Percentiles rank a stretch among this genome's conserved stretches.
Conservation (phyloP, 345 rosid species). For the Orychophragmus violaceus region DNA sequence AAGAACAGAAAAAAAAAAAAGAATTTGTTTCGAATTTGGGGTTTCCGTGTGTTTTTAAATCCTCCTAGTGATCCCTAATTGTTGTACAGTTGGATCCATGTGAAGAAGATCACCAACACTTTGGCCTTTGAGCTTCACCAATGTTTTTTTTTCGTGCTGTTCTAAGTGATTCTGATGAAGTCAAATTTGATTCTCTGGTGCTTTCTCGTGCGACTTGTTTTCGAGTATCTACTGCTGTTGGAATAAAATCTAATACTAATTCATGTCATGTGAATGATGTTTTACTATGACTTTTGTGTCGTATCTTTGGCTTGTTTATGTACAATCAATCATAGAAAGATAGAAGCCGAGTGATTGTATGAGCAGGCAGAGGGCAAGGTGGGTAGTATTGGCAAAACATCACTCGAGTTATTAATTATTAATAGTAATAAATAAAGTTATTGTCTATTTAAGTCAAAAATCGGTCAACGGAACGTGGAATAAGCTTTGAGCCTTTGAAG, state of each 20-base stretch:
- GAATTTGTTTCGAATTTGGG: not conserved
- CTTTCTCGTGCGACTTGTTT: too few species aligned
- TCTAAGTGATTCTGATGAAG: not conserved
- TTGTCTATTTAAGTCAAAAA: too few species aligned
- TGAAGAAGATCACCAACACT: conserved; percentile 13
- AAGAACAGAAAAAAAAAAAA: not conserved
- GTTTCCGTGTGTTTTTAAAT: conserved; percentile 21
- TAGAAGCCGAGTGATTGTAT: conserved; percentile 42
- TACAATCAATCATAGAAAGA: conserved; percentile 33
- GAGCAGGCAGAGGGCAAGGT: conserved; percentile 57
- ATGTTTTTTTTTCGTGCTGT: conserved; percentile 1
- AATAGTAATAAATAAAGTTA: too few species aligned
- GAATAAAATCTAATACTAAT: too few species aligned
- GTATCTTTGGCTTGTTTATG: too few species aligned
- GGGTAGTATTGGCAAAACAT: too few species aligned
- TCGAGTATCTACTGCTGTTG: too few species aligned
- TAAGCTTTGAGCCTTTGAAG: not conserved
- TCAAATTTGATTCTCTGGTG: too few species aligned
- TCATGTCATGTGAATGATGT: not conserved
- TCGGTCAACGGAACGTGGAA: not conserved
- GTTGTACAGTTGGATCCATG: too few species aligned
- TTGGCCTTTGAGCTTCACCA: not conserved
- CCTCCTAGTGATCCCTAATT: conserved; percentile 23
- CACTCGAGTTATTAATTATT: too few species aligned
- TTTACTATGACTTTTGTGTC: not conserved